Evolutionary conservation across 179 eudicot species (phyloP).

Genomic region (Carnegiea gigantea): DNA sequence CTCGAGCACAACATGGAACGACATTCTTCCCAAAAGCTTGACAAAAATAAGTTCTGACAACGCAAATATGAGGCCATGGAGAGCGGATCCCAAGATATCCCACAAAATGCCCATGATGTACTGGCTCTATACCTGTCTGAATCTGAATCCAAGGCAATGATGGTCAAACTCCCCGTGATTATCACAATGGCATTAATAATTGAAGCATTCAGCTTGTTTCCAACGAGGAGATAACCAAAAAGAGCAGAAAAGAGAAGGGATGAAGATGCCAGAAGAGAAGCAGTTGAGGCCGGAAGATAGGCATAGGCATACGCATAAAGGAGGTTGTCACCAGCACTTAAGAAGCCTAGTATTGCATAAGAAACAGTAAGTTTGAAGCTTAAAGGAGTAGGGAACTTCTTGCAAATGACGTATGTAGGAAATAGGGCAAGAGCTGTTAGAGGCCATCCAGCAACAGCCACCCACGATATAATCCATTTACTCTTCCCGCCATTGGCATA

Average conservation of each 20-base stretch:
- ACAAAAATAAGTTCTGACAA: constrained; percentile 77
- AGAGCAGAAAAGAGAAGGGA: constrained; percentile 71
- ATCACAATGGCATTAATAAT: constrained; percentile 67
- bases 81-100: constrained; percentile 75
- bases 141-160: constrained; percentile 75
- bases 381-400: constrained; percentile 56
- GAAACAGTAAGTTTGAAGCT: constrained; percentile 54
- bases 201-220: constrained; percentile 68
- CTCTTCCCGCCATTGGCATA: constrained; percentile 35
- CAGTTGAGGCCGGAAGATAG: constrained; percentile 92
- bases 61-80: constrained; percentile 88
- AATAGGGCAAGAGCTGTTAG: constrained; percentile 46
- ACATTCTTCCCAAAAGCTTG: constrained; percentile 54
- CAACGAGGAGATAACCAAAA: constrained; percentile 71
- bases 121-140: constrained; percentile 65
- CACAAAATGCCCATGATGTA: constrained; percentile 63
- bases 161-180: constrained; percentile 69
- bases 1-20: constrained; percentile 85
- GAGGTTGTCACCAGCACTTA: constrained; percentile 84
- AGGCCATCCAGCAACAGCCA: constrained; percentile 89
- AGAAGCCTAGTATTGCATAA: constrained; percentile 61
- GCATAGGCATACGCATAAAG: constrained; percentile 93
- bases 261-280: constrained; percentile 80
- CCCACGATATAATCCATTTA: constrained; percentile 62
- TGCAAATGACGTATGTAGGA: constrained; percentile 52